phyloP scores from a whole-genome alignment of 2,329 filamentous ascomycete species.

The Epichloe scottii region DNA sequence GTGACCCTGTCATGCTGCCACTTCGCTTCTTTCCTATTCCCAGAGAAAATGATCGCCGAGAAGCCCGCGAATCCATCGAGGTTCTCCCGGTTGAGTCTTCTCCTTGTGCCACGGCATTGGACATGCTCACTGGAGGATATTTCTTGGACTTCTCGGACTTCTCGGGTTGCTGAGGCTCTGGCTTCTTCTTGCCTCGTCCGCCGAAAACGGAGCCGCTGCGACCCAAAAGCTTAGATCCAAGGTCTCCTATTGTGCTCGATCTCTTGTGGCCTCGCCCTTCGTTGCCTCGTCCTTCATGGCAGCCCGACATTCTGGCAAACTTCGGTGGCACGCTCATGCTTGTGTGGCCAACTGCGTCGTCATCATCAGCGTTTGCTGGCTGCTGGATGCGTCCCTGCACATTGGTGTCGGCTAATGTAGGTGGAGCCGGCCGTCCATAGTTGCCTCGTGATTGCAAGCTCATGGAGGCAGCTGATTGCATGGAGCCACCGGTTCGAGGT shows the following conservation, averaged over 20 bases:
- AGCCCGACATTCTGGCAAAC: conserved; percentile 44
- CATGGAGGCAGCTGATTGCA: conserved; percentile 56
- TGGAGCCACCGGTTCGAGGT: conserved; percentile 72
- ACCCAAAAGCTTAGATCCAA: conserved; percentile 75
- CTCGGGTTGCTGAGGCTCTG: conserved; percentile 36
- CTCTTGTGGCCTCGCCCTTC: conserved; percentile 49
- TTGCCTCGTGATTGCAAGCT: conserved; percentile 48
- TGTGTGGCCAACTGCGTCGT: conserved; percentile 51
- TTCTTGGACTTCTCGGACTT: conserved; percentile 54
- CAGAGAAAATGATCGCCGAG: conserved; percentile 58
- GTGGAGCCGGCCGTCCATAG: conserved; percentile 80
- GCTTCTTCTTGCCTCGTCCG: conserved; percentile 40
- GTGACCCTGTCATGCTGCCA: conserved; percentile 49
- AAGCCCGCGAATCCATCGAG: conserved; percentile 57
- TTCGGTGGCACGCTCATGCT: conserved; percentile 48
- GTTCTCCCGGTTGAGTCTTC: conserved; percentile 39
- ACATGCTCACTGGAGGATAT: conserved; percentile 89
- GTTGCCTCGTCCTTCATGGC: conserved; percentile 36
- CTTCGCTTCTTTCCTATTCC: conserved; percentile 59
- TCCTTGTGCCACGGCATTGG: conserved; percentile 50
- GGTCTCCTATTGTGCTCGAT: conserved; percentile 65
- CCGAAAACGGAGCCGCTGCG: conserved; percentile 73
- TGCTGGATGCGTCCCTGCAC: conserved; percentile 84
- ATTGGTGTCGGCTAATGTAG: conserved; percentile 77
- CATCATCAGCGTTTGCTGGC: conserved; percentile 48